These are phyloP conservation scores for Nigrograna mackinnonii DNA, from an alignment of 2,329 filamentous ascomycete genomes.

Conservation along the genomic window DNA sequence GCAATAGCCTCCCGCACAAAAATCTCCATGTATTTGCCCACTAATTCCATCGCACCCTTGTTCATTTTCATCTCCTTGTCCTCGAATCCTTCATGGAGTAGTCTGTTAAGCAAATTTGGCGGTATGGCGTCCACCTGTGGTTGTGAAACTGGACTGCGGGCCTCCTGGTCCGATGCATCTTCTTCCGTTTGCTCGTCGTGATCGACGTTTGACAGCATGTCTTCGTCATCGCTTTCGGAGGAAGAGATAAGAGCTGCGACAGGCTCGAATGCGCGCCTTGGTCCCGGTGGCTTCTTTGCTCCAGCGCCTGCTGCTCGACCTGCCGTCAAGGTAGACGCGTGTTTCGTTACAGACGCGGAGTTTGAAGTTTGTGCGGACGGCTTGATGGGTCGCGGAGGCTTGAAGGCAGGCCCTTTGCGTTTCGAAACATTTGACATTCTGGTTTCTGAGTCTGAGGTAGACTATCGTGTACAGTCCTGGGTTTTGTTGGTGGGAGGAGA, in stretches of 20 bases:
- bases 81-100: constrained; percentile 80
- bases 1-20: constrained; percentile 91
- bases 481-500: too few relatives aligned
- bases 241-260: constrained; percentile 33
- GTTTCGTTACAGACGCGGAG: constrained; percentile 16
- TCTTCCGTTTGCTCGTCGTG: constrained; percentile 32
- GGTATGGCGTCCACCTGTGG: constrained; percentile 59
- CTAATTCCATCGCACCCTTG: constrained; percentile 61
- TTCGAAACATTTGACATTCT: constrained; percentile 18
- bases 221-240: constrained; percentile 31
- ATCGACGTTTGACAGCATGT: constrained; percentile 16
- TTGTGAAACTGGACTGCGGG: constrained; percentile 2
- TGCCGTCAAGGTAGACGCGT: constrained; percentile 16
- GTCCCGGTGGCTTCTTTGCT: constrained; percentile 24
- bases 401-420: constrained; percentile 40
- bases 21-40: constrained; percentile 85
- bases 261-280: constrained; percentile 22
- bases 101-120: constrained; percentile 70
- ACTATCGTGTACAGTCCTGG: too few relatives aligned
- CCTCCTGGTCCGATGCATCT: constrained; percentile 13
- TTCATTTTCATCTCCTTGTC: constrained; percentile 45
- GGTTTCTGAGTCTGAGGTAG: too few relatives aligned
- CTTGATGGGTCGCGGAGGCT: constrained; percentile 40
- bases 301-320: constrained; percentile 19
- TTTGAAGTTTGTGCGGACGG: constrained; percentile 21